These are phyloP conservation scores for Zygnema circumcarinatum DNA, from an alignment of 139 green algal genomes.

Conservation along the genomic window DNA sequence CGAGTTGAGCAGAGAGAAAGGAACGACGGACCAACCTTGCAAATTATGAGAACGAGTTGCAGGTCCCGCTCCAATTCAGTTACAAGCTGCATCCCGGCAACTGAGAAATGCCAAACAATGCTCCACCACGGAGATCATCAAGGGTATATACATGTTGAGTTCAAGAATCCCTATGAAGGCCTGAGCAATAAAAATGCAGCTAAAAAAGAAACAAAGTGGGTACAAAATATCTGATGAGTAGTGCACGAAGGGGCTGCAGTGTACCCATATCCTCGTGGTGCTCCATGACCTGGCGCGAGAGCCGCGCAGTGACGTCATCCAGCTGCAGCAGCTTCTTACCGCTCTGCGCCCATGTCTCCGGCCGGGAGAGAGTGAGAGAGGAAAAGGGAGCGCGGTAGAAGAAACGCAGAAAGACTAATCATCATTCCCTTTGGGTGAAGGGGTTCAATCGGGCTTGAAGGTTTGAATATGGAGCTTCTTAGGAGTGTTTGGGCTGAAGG, in stretches of 20 bases:
- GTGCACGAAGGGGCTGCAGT: no score
- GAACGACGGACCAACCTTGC: constrained; percentile 38
- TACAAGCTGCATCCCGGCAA: constrained; percentile 52
- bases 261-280: constrained; percentile 58
- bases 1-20: no score
- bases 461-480: no score
- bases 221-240: no score
- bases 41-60: constrained; percentile 48
- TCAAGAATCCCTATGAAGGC: not conserved
- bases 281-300: constrained; percentile 54
- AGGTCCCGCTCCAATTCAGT: constrained; percentile 53
- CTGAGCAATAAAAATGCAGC: not conserved
- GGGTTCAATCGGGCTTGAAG: no score
- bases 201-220: not conserved
- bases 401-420: constrained; percentile 15
- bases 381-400: constrained; percentile 7
- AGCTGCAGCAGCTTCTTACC: constrained; percentile 35
- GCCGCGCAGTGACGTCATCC: constrained; percentile 42
- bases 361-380: not conserved
- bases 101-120: constrained; percentile 24
- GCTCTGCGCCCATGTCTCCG: constrained; percentile 11
- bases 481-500: no score
- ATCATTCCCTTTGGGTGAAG: constrained; percentile 20
- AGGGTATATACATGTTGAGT: no score
- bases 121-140: no score